Evolutionary conservation across 495 filamentous ascomycete species (phyloP).

Genomic region (Penicillium goetzii): DNA sequence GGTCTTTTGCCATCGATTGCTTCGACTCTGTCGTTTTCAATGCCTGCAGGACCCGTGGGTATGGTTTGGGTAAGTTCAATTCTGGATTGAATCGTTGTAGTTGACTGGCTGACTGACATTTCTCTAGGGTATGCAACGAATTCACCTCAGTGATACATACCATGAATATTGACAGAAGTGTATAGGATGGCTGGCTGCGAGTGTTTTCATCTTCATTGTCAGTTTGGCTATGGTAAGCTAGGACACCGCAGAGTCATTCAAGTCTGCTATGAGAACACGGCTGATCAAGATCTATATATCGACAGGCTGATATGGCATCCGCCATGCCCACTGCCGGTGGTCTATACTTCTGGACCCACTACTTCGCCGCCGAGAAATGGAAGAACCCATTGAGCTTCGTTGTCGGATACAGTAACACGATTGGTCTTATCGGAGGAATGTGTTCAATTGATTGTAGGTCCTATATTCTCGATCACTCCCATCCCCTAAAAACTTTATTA

Average conservation of each 20-base stretch:
- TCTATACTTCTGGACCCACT: conserved; percentile 74
- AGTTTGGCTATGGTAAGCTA: conserved; percentile 62
- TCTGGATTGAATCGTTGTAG: neutral
- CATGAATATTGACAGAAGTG: conserved; percentile 11
- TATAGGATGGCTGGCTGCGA: conserved; percentile 65
- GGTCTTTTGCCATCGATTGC: conserved; percentile 72
- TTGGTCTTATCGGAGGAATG: conserved; percentile 66
- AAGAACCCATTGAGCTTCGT: conserved; percentile 69
- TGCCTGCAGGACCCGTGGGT: conserved; percentile 68
- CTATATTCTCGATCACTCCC: neutral
- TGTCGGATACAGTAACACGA: conserved; percentile 72
- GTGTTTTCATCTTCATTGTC: conserved; percentile 65
- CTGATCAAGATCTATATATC: neutral
- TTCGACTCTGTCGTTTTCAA: conserved; percentile 64
- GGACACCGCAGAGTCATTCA: too few relatives aligned
- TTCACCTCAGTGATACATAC: neutral
- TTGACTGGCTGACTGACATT: conserved; percentile 14
- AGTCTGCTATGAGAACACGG: neutral
- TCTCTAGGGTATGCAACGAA: conserved; percentile 28
- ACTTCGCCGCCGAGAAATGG: conserved; percentile 61
- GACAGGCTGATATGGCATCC: conserved; percentile 64
- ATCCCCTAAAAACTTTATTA: neutral
- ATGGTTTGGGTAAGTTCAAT: conserved; percentile 63
- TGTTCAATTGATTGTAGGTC: conserved; percentile 61
- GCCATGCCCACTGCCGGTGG: conserved; percentile 74